Percentiles rank a stretch among this genome's conserved stretches.
Conservation (phyloP, 2,329 filamentous ascomycete genomes). For the Elsinoe ampelina region DNA sequence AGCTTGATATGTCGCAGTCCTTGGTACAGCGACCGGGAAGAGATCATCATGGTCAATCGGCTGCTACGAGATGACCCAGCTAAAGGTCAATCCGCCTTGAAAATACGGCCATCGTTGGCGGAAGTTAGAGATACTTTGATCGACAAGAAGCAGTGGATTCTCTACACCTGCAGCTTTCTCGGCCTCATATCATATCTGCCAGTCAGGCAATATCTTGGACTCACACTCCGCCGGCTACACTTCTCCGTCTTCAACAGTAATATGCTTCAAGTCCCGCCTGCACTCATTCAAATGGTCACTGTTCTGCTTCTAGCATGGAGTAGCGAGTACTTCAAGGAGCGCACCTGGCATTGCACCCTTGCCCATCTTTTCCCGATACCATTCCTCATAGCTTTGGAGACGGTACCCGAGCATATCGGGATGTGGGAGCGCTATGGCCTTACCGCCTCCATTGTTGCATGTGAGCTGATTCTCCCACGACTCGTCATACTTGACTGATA, state of each 20-base stretch:
- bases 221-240: constrained; percentile 48
- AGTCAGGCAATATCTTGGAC: constrained; percentile 46
- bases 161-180: constrained; percentile 44
- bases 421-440: constrained; percentile 46
- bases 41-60: constrained; percentile 25
- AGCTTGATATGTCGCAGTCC: constrained; percentile 19
- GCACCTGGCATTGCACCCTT: constrained; percentile 44
- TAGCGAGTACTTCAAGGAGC: constrained; percentile 47
- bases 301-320: constrained; percentile 46
- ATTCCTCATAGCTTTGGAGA: constrained; percentile 43
- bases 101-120: constrained; percentile 12
- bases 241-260: constrained; percentile 31
- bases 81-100: constrained; percentile 15
- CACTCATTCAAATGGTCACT: constrained; percentile 37
- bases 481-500: not conserved
- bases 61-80: constrained; percentile 16
- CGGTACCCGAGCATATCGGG: constrained; percentile 39
- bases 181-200: constrained; percentile 47
- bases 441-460: constrained; percentile 45
- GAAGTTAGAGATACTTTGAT: constrained; percentile 6
- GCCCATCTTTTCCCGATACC: constrained; percentile 46
- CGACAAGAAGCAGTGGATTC: constrained; percentile 12
- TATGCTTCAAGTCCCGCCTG: constrained; percentile 17
- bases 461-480: constrained; percentile 14
- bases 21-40: constrained; percentile 25